Evolutionary conservation across 768 basidiomycete species (phyloP).

Genomic region (Lentinula boryana): DNA sequence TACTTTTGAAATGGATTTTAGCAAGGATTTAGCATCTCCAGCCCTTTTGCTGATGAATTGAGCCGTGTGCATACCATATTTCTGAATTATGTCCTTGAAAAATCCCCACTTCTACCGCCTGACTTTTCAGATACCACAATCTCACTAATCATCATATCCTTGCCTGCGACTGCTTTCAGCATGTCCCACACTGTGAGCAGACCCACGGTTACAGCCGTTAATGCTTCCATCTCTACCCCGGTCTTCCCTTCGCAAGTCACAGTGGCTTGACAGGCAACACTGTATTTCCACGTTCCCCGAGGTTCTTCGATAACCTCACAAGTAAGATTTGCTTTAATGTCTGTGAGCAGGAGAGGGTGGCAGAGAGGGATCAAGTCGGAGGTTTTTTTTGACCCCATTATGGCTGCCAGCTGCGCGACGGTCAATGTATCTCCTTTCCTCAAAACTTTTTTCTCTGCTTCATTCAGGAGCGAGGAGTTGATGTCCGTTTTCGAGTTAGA

Average conservation of each 20-base stretch:
- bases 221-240: slow-evolving; percentile 91
- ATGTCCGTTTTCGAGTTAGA: slow-evolving; percentile 2
- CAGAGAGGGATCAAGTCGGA: slow-evolving; percentile 82
- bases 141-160: slow-evolving; percentile 74
- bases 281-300: slow-evolving; percentile 24
- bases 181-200: slow-evolving; percentile 89
- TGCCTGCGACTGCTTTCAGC: slow-evolving; percentile 87
- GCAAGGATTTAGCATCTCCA: no score
- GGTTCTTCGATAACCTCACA: slow-evolving; percentile 27
- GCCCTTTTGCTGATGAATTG: background rate
- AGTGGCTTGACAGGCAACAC: slow-evolving; percentile 58
- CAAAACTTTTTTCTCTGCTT: slow-evolving; percentile 43
- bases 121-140: slow-evolving; percentile 61
- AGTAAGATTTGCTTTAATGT: slow-evolving; percentile 57
- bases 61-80: background rate
- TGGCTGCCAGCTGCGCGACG: slow-evolving; percentile 78
- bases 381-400: slow-evolving; percentile 85
- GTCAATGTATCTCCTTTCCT: slow-evolving; percentile 68
- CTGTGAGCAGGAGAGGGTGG: slow-evolving; percentile 73
- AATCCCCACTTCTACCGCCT: slow-evolving; percentile 74
- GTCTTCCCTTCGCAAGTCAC: slow-evolving; percentile 77
- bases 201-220: slow-evolving; percentile 76
- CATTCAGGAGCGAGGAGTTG: slow-evolving; percentile 16
- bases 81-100: slow-evolving; percentile 25
- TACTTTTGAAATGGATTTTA: no score